phyloP scores from a whole-genome alignment of 2,329 filamentous ascomycete species.

The Zopfia rhizophila region DNA sequence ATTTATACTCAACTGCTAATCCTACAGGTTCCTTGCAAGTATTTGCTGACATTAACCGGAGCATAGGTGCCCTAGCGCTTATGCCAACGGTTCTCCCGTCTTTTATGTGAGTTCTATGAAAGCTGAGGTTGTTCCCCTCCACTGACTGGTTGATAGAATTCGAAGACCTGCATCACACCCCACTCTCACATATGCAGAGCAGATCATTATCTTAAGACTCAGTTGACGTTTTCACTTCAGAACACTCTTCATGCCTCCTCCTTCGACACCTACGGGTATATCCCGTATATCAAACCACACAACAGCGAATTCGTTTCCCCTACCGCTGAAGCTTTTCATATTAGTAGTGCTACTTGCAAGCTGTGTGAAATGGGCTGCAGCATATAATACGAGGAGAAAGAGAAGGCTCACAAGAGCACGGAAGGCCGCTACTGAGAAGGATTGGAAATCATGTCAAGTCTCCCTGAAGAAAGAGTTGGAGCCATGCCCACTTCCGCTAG shows the following conservation, averaged over 20 bases:
- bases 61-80: conserved; percentile 44
- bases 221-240: conserved; percentile 19
- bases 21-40: conserved; percentile 30
- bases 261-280: conserved; percentile 24
- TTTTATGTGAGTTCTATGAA: conserved; percentile 49
- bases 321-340: conserved; percentile 28
- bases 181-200: conserved; percentile 36
- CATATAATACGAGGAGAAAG: conserved; percentile 27
- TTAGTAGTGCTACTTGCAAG: conserved; percentile 30
- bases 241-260: conserved; percentile 43
- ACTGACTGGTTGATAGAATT: conserved; percentile 44
- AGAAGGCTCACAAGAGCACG: conserved; percentile 21
- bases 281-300: conserved; percentile 25
- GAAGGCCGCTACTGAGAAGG: conserved; percentile 18
- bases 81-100: conserved; percentile 43
- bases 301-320: conserved; percentile 13
- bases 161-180: conserved; percentile 41
- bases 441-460: conserved; percentile 13
- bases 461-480: conserved; percentile 18
- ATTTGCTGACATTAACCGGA: conserved; percentile 43
- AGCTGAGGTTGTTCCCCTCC: conserved; percentile 32
- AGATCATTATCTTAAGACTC: conserved; percentile 30
- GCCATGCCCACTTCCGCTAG: not conserved
- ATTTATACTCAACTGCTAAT: conserved; percentile 47
- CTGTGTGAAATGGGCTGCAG: conserved; percentile 26